Base-by-base conservation (phyloP, 352 stramenopile species). In the Phytopythium litorale region DNA sequence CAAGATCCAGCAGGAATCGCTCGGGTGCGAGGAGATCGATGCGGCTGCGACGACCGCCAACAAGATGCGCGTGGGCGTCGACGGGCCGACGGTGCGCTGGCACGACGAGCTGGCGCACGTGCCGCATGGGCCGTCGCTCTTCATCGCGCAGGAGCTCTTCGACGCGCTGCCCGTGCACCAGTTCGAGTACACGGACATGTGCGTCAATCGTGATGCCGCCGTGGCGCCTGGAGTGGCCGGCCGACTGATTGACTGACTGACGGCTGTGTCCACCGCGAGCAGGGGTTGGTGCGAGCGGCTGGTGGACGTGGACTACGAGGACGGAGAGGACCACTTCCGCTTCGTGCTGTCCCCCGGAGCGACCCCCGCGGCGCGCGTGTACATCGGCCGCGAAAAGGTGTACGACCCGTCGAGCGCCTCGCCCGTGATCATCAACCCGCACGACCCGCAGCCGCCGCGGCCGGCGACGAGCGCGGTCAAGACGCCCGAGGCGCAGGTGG, bases 141-240 rank as follows among this genome's bases (percentile, higher is more conserved):
- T 97, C 45, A 78, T 99, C 46, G 88, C 89, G 25, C 94, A 98
- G 82, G 96, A 99, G 65, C 87, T 98, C 46, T 89, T 98, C 67
- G 95, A 99, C 67, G 95, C 95, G 25, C 68, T 99, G 50, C 95
- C 96, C 1, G 87, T 98, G 32, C 94, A 99, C 72, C 87, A 95
- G 63, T 99, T 99, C 72, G 84, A 98, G 79, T 97, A 97, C 73
- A 98, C 94, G 5, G 69, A 88, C 21, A 77, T 67, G 84, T 90
- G 73, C 56, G 73, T 58, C 35, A 38, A 11, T 23, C 21, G 8
- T 18, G 7, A 28, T 15, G n/a, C 19, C 6, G 5, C 15, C 25
- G 42, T 25, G 42, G 16, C 16, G 19, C 32, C n/a, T 23, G 12
- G 18, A 18, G 8, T 51, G 21, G 5, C 1, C 0, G 4, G 1